Conservation (phyloP, 371 early-diverging fungal species). For the Mucor plumbeus region DNA sequence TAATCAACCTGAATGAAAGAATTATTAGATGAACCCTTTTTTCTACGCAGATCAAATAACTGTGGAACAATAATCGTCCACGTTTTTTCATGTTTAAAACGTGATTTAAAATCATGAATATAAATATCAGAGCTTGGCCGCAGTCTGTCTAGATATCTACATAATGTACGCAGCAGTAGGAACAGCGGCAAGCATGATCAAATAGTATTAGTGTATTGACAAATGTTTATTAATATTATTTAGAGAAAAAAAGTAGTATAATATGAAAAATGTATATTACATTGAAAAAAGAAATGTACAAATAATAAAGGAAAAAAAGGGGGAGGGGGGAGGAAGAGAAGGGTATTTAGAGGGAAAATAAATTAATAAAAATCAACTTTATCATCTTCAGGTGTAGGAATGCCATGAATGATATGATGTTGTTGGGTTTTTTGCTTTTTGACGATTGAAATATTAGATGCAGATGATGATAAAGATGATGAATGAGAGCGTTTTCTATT, state of each 20-base stretch:
- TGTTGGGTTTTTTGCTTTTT: constrained; percentile 22
- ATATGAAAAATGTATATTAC: constrained; percentile 9
- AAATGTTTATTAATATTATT: constrained; percentile 4
- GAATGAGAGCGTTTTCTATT: constrained; percentile 12
- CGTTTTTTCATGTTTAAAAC: constrained; percentile 6
- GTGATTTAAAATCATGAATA: neutral
- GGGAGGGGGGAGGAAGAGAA: neutral
- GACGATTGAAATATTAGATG: constrained; percentile 2
- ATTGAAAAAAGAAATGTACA: constrained; percentile 11
- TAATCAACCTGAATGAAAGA: neutral
- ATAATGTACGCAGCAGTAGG: neutral
- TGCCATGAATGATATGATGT: constrained; percentile 16
- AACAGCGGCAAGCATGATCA: neutral
- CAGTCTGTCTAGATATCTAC: neutral
- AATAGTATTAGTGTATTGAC: neutral
- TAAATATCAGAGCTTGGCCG: neutral
- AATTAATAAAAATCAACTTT: constrained; percentile 28
- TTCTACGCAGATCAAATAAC: neutral
- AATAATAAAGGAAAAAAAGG: neutral
- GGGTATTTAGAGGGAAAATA: constrained; percentile 8
- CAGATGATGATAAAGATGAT: neutral
- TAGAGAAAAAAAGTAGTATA: neutral
- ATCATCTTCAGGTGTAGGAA: constrained; percentile 37
- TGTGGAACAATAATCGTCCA: neutral
- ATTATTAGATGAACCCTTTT: neutral